Evolutionary conservation across 139 green algal species (phyloP).

Genomic region (Pleodorina starrii): DNA sequence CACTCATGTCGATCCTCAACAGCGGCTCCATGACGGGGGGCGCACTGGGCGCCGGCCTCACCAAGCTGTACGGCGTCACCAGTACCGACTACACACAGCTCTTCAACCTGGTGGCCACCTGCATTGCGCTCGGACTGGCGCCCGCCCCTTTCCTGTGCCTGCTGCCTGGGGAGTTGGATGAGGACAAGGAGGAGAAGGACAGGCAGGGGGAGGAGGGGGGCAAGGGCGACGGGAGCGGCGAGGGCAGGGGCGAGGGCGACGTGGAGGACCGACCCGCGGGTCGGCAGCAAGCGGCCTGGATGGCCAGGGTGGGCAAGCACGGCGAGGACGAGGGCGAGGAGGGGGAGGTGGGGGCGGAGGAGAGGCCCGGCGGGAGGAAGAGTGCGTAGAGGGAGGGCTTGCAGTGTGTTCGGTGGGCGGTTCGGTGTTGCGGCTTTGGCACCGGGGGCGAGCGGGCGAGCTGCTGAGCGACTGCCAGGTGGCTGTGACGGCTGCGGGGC

Average conservation of each 20-base stretch:
- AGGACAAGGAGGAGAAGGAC: constrained; percentile 11
- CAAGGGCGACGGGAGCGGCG: no score
- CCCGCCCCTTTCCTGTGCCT: constrained; percentile 66
- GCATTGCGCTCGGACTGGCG: constrained; percentile 53
- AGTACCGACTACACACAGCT: constrained; percentile 78
- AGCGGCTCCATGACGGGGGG: constrained; percentile 66
- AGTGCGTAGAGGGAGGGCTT: no score
- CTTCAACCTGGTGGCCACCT: constrained; percentile 51
- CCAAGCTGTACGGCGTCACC: constrained; percentile 76
- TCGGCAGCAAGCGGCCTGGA: not conserved
- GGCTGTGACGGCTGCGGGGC: no score
- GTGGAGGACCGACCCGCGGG: not conserved
- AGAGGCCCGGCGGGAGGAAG: no score
- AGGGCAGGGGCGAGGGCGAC: not conserved
- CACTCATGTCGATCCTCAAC: constrained; percentile 96
- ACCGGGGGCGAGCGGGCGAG: no score
- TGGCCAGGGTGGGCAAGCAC: not conserved
- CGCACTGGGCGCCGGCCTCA: constrained; percentile 71
- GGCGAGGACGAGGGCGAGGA: no score
- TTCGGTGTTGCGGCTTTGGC: no score
- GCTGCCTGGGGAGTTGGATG: constrained; percentile 59
- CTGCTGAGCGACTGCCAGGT: no score
- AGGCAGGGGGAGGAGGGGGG: not conserved
- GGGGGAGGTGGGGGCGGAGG: not conserved
- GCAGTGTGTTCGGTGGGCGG: no score